Base-by-base conservation (phyloP, 805 yeast species). In the Metschnikowia similis region DNA sequence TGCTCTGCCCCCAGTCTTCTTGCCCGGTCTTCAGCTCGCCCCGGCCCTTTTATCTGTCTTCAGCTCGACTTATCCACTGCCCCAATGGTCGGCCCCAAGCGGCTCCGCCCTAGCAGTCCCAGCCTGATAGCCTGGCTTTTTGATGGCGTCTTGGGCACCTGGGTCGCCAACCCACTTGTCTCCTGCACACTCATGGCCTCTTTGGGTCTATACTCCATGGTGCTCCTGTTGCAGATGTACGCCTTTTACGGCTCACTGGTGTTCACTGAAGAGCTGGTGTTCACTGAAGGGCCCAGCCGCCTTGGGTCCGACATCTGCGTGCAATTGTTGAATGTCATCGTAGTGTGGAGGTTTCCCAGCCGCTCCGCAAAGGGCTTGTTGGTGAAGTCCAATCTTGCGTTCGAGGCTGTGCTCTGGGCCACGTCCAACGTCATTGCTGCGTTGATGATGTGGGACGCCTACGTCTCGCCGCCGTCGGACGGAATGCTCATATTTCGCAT, bases 251-350 rank as follows among this genome's bases (percentile, higher is more conserved):
- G 46, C 7, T 2, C 28, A 11, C 36, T 10, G 16, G 46, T 43
- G 27, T 34, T 43, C 10, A 10, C 27, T 13, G 40, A 43, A 8
- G 4, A 11, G n/a, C 36, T 10, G 16, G 46, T 43, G 27, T 34
- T 43, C 10, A 10, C 27, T 13, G 40, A 43, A 8, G 4, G 11
- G 5, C 7, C 16, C 7, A 6, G 45, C 14, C 45, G 50, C 5
- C 48, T 47, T 36, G 52, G 52, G 3, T 47, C 47, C 35, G 71
- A 69, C 44, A 30, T 66, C 13, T 28, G 61, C 6, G 66, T 67
- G 35, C 58, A 66, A 31, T 29, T 56, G 14, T 55, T 70, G 39
- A 67, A 68, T 52, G 17, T 69, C 21, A 13, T 63, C n/a, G 68
- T 70, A 41, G 53, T 70, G 6, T 2, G 60, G 2, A 46, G 74